Evolutionary conservation across 2,329 filamentous ascomycete species (phyloP).

Genomic region (Verticillium zaregamsianum): DNA sequence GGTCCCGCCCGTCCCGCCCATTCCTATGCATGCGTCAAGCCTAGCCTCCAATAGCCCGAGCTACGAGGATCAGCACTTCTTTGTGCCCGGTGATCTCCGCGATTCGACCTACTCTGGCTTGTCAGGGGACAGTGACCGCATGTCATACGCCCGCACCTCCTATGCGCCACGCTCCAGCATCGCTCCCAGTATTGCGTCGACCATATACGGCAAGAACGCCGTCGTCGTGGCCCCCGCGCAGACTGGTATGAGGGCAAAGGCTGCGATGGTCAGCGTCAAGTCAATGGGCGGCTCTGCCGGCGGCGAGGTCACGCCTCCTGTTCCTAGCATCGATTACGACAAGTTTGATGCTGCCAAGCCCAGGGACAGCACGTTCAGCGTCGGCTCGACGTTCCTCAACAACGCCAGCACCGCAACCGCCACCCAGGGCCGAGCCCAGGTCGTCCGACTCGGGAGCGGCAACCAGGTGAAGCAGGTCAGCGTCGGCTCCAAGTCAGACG

Average conservation of each 20-base stretch:
- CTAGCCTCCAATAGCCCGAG: slow-evolving; percentile 43
- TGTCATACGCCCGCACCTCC: slow-evolving; percentile 55
- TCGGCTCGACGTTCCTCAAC: slow-evolving; percentile 65
- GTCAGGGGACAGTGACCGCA: slow-evolving; percentile 58
- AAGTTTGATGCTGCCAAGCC: slow-evolving; percentile 48
- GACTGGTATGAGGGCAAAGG: slow-evolving; percentile 81
- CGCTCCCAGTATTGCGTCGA: slow-evolving; percentile 83
- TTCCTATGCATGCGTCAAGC: slow-evolving; percentile 65
- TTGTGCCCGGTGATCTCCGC: slow-evolving; percentile 83
- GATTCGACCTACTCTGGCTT: slow-evolving; percentile 86
- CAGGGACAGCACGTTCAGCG: slow-evolving; percentile 57
- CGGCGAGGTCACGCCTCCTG: slow-evolving; percentile 60
- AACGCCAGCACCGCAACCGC: slow-evolving; percentile 56
- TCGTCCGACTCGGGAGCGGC: slow-evolving; percentile 53
- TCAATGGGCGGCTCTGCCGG: slow-evolving; percentile 55
- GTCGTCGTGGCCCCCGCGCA: slow-evolving; percentile 79
- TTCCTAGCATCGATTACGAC: slow-evolving; percentile 66
- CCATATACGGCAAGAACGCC: slow-evolving; percentile 88
- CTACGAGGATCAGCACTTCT: slow-evolving; percentile 82
- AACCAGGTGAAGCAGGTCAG: slow-evolving; percentile 38
- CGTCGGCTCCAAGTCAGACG: slow-evolving; percentile 31
- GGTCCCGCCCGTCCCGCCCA: slow-evolving; percentile 89
- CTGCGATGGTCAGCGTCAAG: slow-evolving; percentile 90
- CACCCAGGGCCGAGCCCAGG: slow-evolving; percentile 52
- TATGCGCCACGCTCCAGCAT: slow-evolving; percentile 67